Conservation (phyloP, 2,329 filamentous ascomycete species). For the Pyricularia sp. region DNA sequence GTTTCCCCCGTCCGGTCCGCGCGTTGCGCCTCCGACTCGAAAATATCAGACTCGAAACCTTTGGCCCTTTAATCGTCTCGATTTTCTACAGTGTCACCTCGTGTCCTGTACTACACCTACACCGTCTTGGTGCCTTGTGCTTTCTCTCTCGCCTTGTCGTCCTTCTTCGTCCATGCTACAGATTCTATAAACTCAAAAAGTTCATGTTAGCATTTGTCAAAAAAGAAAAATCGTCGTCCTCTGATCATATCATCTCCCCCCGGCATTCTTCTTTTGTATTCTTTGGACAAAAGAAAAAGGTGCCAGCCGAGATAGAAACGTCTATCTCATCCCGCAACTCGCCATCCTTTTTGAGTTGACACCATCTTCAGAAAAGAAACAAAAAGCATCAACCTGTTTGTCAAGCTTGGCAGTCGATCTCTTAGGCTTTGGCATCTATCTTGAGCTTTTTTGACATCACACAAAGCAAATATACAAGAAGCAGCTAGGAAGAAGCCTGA, state of each 20-base stretch:
- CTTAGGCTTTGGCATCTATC: background rate
- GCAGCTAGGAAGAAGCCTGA: background rate
- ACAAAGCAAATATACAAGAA: background rate
- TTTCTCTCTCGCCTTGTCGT: background rate
- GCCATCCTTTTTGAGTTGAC: background rate
- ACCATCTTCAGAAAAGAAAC: background rate
- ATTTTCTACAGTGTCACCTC: background rate
- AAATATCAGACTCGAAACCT: conserved; percentile 1
- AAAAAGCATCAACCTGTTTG: background rate
- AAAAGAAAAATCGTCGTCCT: background rate
- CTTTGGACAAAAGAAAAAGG: background rate
- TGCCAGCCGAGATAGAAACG: background rate
- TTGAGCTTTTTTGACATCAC: background rate
- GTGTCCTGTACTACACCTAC: background rate
- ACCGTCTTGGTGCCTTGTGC: background rate
- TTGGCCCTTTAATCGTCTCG: background rate
- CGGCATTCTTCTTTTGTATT: background rate
- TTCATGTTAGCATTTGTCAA: background rate
- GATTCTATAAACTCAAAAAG: background rate
- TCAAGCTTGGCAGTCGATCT: too few species aligned
- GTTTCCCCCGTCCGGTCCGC: background rate
- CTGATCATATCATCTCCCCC: background rate
- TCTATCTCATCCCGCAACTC: background rate
- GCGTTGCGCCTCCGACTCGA: background rate
- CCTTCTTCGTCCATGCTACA: background rate